Conservation (phyloP, 2,329 filamentous ascomycete genomes). For the Blastomyces gilchristii region DNA sequence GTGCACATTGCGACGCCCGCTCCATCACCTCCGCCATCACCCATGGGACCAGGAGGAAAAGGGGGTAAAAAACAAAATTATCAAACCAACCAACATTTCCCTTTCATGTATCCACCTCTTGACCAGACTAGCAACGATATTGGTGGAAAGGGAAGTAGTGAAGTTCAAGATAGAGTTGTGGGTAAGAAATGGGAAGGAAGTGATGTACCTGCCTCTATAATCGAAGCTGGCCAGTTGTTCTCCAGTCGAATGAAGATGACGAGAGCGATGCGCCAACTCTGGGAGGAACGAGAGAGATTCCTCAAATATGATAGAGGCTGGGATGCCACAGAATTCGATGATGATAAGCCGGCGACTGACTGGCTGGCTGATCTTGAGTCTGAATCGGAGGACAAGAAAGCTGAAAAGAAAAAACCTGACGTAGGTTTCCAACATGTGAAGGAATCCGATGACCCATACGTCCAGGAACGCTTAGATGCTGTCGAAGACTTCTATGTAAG, state of each 20-base stretch:
- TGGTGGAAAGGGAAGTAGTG: conserved; percentile 77
- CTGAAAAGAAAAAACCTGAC: conserved; percentile 11
- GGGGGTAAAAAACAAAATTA: conserved; percentile 98
- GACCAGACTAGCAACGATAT: conserved; percentile 81
- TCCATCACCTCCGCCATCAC: conserved; percentile 88
- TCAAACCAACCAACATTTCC: conserved; percentile 97
- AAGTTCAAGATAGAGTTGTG: conserved; percentile 52
- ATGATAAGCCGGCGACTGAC: conserved; percentile 32
- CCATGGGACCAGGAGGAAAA: conserved; percentile 71
- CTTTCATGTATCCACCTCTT: conserved; percentile 90
- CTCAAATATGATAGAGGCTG: conserved; percentile 89
- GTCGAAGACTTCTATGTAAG: conserved; percentile 81
- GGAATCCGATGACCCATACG: conserved; percentile 30
- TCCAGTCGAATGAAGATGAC: conserved; percentile 84
- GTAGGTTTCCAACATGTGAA: conserved; percentile 13
- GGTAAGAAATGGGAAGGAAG: conserved; percentile 76
- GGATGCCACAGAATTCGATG: conserved; percentile 44
- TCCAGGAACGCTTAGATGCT: conserved; percentile 51
- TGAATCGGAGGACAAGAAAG: conserved; percentile 12
- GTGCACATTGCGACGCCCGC: conserved; percentile 98
- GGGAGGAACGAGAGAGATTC: conserved; percentile 86
- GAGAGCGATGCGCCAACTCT: conserved; percentile 80
- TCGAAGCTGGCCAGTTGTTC: conserved; percentile 90
- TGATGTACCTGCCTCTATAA: conserved; percentile 83
- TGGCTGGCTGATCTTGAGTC: conserved; percentile 19